Percentiles rank a stretch among this genome's conserved stretches.
Conservation (phyloP, 345 rosid species). For the Cardamine resedifolia region DNA sequence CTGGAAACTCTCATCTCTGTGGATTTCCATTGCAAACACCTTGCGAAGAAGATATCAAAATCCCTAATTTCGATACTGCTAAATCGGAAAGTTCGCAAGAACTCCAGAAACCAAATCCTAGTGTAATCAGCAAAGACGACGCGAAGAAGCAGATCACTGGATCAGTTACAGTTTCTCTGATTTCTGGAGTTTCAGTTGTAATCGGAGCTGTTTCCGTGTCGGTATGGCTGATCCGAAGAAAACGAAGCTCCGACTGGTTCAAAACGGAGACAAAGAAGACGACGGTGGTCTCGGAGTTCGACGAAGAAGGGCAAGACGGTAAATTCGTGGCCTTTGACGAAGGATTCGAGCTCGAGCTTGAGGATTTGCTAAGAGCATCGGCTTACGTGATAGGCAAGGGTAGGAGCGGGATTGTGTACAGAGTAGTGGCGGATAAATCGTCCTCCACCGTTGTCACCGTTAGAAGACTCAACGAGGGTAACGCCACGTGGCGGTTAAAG, state of each 20-base stretch:
- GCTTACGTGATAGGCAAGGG: conserved; percentile 96
- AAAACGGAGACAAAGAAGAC: conserved; percentile 46
- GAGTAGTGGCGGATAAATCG: conserved; percentile 87
- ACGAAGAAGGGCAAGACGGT: conserved; percentile 63
- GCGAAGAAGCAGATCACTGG: conserved; percentile 42
- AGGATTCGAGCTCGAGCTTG: conserved; percentile 81
- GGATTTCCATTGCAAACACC: conserved; percentile 86
- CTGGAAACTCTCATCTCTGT: conserved; percentile 65
- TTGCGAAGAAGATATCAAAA: conserved; percentile 48
- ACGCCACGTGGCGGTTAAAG: conserved; percentile 70
- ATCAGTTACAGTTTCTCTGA: conserved; percentile 52
- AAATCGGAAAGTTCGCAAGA: conserved; percentile 40
- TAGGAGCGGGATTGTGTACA: conserved; percentile 91
- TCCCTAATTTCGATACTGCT: conserved; percentile 28
- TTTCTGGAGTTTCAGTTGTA: conserved; percentile 61
- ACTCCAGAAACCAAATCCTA: conserved; percentile 40
- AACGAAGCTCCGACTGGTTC: conserved; percentile 39
- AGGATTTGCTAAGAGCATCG: conserved; percentile 89
- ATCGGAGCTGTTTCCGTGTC: conserved; percentile 62
- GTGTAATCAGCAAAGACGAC: conserved; percentile 19
- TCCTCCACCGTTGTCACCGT: conserved; percentile 69
- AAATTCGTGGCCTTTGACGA: conserved; percentile 81
- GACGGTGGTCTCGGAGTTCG: conserved; percentile 50
- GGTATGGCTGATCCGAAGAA: conserved; percentile 64
- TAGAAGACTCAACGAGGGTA: conserved; percentile 83